Percentiles rank a stretch among this genome's conserved stretches.
phyloP scores from a whole-genome alignment of 2,329 filamentous ascomycete genomes.

The Lasiodiplodia sp. region DNA sequence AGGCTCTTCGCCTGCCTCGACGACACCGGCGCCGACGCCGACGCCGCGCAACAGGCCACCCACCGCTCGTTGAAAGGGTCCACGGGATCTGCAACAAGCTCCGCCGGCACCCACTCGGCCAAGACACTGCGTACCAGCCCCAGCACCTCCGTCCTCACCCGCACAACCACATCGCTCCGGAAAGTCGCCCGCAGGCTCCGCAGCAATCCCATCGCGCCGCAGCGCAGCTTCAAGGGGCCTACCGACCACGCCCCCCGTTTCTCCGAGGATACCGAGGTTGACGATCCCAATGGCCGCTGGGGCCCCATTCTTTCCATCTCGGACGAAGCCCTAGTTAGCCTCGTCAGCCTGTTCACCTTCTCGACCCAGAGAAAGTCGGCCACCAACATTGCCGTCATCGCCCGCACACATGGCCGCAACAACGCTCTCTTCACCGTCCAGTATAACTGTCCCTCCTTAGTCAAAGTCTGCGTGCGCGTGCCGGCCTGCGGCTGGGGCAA shows the following conservation, averaged over 20 bases:
- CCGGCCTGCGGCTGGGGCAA: slow-evolving; percentile 9
- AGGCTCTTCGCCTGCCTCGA: neutral
- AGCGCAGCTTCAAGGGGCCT: neutral
- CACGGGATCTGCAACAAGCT: neutral
- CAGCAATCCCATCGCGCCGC: neutral
- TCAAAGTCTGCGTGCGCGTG: slow-evolving; percentile 8
- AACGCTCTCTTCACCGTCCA: slow-evolving; percentile 9
- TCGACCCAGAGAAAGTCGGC: slow-evolving; percentile 4
- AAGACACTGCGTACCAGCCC: neutral
- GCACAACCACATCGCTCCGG: neutral
- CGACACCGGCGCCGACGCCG: neutral
- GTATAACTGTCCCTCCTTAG: neutral
- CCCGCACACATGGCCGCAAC: neutral
- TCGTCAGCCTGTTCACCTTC: slow-evolving; percentile 7
- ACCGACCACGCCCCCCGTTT: neutral
- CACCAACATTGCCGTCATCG: neutral
- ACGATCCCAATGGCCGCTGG: neutral
- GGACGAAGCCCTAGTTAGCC: neutral
- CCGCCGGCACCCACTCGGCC: neutral
- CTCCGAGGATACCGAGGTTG: neutral
- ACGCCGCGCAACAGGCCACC: neutral
- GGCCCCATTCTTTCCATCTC: slow-evolving; percentile 3
- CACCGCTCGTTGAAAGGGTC: neutral
- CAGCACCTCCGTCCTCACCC: neutral
- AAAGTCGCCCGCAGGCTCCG: neutral